Conservation (phyloP, 2,329 filamentous ascomycete genomes). For the Cercospora sojina region DNA sequence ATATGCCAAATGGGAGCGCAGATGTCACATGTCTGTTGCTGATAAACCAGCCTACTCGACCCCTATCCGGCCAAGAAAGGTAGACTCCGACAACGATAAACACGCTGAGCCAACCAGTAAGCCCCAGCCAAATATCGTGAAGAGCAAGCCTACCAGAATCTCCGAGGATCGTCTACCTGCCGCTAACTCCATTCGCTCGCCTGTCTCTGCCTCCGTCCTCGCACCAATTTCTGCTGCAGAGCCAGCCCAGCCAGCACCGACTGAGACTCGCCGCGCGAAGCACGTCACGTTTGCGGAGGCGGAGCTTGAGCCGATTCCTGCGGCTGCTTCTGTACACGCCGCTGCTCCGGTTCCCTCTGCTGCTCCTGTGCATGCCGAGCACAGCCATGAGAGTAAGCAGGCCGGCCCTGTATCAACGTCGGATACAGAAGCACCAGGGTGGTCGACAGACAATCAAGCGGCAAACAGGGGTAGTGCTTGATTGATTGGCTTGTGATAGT, state of each 20-base stretch:
- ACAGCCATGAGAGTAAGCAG: background rate
- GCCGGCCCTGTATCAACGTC: background rate
- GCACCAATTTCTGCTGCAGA: too few species aligned
- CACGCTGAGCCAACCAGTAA: background rate
- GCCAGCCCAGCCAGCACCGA: background rate
- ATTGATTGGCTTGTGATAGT: too few species aligned
- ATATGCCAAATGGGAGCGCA: background rate
- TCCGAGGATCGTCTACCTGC: background rate
- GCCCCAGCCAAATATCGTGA: background rate
- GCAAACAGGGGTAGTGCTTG: too few species aligned
- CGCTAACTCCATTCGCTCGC: background rate
- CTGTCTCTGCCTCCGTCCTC: background rate
- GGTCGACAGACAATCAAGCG: too few species aligned
- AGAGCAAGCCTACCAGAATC: background rate
- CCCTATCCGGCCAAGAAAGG: background rate
- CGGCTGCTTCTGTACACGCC: background rate
- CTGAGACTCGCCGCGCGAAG: background rate
- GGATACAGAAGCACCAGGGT: background rate
- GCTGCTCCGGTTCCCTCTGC: background rate
- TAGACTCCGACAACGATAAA: background rate
- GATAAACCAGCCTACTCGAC: background rate
- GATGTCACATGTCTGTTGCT: background rate
- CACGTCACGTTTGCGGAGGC: background rate
- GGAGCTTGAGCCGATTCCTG: background rate
- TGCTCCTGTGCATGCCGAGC: background rate